Conservation (phyloP, 2,329 filamentous ascomycete species). For the Diaporthe velutina region DNA sequence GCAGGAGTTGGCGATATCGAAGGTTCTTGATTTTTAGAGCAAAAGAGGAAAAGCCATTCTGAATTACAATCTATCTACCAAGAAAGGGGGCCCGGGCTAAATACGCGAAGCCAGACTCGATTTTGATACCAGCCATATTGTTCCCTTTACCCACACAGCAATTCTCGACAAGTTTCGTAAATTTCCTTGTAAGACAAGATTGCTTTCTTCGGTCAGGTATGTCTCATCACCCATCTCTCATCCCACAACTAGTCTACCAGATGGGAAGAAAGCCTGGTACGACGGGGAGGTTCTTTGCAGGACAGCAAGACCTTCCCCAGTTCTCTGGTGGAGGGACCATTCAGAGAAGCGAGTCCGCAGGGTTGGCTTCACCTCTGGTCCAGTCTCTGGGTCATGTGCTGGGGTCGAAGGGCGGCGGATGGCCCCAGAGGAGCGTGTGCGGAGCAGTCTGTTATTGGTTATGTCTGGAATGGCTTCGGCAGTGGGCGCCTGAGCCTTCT, state of each 20-base stretch:
- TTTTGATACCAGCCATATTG: not conserved
- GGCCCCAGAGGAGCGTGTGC: not conserved
- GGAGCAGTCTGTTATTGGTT: conserved; percentile 10
- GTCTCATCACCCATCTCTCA: not conserved
- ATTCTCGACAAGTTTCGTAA: too few species aligned
- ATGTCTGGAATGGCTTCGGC: conserved; percentile 1
- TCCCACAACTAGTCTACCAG: conserved; percentile 15
- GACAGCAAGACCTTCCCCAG: conserved; percentile 15
- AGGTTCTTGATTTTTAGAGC: not conserved
- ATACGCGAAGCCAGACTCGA: not conserved
- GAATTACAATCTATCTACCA: conserved; percentile 1
- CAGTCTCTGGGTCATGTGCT: not conserved
- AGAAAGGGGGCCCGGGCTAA: not conserved
- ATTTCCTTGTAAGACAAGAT: too few species aligned
- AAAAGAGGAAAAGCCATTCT: not conserved
- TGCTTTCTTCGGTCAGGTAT: not conserved
- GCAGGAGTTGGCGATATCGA: not conserved
- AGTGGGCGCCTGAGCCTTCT: conserved; percentile 5
- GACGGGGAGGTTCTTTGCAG: not conserved
- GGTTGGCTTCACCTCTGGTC: not conserved
- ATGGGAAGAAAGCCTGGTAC: not conserved
- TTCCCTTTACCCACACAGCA: not conserved
- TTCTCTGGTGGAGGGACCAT: conserved; percentile 14
- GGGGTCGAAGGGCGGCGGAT: not conserved
- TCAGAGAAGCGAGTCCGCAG: conserved; percentile 12